Evolutionary conservation across 2,329 filamentous ascomycete species (phyloP).

Genomic region (Diplocarpon mali): DNA sequence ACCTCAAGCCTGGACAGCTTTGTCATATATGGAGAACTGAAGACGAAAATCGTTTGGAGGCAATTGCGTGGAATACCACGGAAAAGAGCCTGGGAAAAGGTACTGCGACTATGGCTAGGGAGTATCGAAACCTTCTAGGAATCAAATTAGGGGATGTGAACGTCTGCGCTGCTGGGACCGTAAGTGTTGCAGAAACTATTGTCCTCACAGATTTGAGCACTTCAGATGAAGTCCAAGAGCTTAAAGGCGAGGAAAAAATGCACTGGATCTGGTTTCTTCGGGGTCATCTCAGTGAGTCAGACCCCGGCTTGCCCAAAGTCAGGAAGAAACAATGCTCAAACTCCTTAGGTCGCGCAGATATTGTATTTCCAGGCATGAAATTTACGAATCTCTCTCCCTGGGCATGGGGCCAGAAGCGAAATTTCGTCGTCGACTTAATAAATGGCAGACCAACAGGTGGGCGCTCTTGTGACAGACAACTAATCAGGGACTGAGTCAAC

Average conservation of each 20-base stretch:
- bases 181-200: slow-evolving; percentile 47
- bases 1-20: slow-evolving; percentile 45
- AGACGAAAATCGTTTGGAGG: slow-evolving; percentile 26
- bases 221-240: slow-evolving; percentile 19
- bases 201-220: slow-evolving; percentile 47
- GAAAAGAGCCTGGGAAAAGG: slow-evolving; percentile 52
- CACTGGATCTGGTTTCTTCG: slow-evolving; percentile 39
- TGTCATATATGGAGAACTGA: slow-evolving; percentile 39
- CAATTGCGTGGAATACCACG: slow-evolving; percentile 50
- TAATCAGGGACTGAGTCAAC: background rate
- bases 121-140: slow-evolving; percentile 60
- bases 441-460: slow-evolving; percentile 28
- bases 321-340: background rate
- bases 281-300: slow-evolving; percentile 29
- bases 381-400: slow-evolving; percentile 48
- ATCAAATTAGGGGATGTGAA: slow-evolving; percentile 61
- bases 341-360: slow-evolving; percentile 46
- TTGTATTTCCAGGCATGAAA: slow-evolving; percentile 57
- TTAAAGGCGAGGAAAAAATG: slow-evolving; percentile 28
- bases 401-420: slow-evolving; percentile 43
- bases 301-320: background rate
- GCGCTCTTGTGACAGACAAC: background rate
- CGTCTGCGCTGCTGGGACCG: slow-evolving; percentile 39
- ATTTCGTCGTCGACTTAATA: slow-evolving; percentile 51
- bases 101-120: slow-evolving; percentile 61